Evolutionary conservation across 495 filamentous ascomycete species (phyloP).

Genomic region (Parmelia sp.): DNA sequence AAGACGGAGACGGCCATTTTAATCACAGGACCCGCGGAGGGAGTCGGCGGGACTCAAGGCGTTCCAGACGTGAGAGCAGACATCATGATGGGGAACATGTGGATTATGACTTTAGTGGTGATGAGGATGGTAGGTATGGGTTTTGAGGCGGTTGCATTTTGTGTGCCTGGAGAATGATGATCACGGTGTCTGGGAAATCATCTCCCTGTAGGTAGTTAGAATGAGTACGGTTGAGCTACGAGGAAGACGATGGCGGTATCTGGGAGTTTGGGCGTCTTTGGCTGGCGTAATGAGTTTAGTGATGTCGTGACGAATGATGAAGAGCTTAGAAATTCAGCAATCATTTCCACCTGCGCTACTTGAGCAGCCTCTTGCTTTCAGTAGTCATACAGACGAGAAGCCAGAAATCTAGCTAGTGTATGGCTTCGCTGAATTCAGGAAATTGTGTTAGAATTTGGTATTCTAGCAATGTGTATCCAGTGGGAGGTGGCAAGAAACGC

Average conservation of each 20-base stretch:
- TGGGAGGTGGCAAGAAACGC: too few species aligned
- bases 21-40: too few species aligned
- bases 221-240: too few species aligned
- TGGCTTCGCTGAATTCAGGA: not conserved
- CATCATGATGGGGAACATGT: not conserved
- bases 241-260: too few species aligned
- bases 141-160: not conserved
- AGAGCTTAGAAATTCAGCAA: too few species aligned
- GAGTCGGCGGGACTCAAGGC: not conserved
- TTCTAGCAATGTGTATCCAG: too few species aligned
- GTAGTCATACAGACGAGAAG: not conserved
- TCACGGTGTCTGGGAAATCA: not conserved
- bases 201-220: too few species aligned
- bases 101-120: not conserved
- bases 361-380: not conserved
- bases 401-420: not conserved
- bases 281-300: too few species aligned
- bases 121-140: not conserved
- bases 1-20: not conserved
- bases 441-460: not conserved
- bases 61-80: not conserved
- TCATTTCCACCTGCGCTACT: not conserved
- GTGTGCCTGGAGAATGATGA: not conserved
- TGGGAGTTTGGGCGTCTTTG: too few species aligned
- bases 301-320: too few species aligned